A percentile compares a stretch with the other conserved stretches of the same genome.
Evolutionary conservation across 768 basidiomycete species (phyloP).

Genomic region (Russula compacta): DNA sequence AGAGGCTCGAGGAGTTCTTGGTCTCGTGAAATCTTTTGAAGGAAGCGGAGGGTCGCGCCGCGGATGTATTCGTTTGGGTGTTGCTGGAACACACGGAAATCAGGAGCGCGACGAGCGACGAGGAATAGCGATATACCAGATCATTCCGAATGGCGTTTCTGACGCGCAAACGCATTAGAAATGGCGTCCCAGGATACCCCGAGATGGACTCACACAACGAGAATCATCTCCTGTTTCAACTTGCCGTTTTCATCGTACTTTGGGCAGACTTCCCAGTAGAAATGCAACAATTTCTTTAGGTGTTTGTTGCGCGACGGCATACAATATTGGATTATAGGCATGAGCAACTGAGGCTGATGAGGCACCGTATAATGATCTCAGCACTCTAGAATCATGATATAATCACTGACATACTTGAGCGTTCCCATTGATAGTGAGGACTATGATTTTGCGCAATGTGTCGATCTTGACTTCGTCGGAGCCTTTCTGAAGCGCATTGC

Average conservation of each 20-base stretch:
- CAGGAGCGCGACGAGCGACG: neutral
- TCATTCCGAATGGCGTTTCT: conserved; percentile 98
- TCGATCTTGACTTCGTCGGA: conserved; percentile 95
- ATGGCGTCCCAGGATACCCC: conserved; percentile 11
- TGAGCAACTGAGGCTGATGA: conserved; percentile 75
- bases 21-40: conserved; percentile 92
- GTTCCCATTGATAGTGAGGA: conserved; percentile 91
- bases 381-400: neutral
- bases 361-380: neutral
- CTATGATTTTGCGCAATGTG: conserved; percentile 88
- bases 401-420: conserved; percentile 52
- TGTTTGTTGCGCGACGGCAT: conserved; percentile 93
- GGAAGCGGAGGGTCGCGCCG: conserved; percentile 91
- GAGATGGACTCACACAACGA: conserved; percentile 72
- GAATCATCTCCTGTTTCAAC: conserved; percentile 99
- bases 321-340: conserved; percentile 98
- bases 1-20: conserved; percentile 92
- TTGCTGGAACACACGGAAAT: conserved; percentile 47
- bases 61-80: conserved; percentile 99
- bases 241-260: conserved; percentile 96
- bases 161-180: neutral
- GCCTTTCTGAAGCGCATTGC: conserved; percentile 83
- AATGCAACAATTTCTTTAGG: conserved; percentile 93
- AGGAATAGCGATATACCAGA: conserved; percentile 47
- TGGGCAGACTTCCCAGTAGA: conserved; percentile 97